Base-by-base conservation (phyloP, 768 basidiomycete genomes). In the Tricholoma saponaceum region DNA sequence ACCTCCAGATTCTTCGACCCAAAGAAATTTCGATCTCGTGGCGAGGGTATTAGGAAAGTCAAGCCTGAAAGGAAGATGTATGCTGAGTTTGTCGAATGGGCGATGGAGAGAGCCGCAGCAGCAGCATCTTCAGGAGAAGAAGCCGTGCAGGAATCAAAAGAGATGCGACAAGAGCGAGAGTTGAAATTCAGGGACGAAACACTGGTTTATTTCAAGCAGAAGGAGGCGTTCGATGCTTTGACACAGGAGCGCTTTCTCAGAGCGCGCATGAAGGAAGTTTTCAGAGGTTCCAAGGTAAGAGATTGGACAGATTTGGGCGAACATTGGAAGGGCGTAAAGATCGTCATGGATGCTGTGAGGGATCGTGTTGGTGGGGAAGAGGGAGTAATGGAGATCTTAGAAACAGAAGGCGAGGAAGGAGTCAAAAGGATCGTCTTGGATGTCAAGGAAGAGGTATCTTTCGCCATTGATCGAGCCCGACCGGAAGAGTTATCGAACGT, bases 1-100 rank as follows among this genome's bases (percentile, higher is more conserved):
- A 72, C 76, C 4, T 82, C 81, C 9, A 76, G 75, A n/a, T 80
- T 81, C 56, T 87, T 86, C 62, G 70, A 79, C 55, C 74, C 80
- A 2, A 64, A 60, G 13, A 62, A 67, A 14, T 75, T 85, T 52
- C 66, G 54, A 55, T 68, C 63, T 37, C 67, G 47, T 43, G 77
- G 77, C 55, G 62, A 65, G 10, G 76, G 74, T 13, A 71, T 74
- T 51, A 70, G 64, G 61, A 83, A 82, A 60, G 76, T 75, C 51
- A 76, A 74, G 57, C 64, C 66, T 28, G 76, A 75, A 16, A 77
- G 88, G 16, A 70, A 62, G 39, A 86, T 89, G 85, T 87, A 85
- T 62, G 66, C 70, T 9, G 77, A 80, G 51, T 90, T 89, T 55
- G 70, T 84, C 4, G 62, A 70, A 7, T 88, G 80, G 79, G 79